A percentile compares a stretch with the other conserved stretches of the same genome.
Conservation (phyloP, 148 eudicot genomes). For the Vaccinium corymbosum region DNA sequence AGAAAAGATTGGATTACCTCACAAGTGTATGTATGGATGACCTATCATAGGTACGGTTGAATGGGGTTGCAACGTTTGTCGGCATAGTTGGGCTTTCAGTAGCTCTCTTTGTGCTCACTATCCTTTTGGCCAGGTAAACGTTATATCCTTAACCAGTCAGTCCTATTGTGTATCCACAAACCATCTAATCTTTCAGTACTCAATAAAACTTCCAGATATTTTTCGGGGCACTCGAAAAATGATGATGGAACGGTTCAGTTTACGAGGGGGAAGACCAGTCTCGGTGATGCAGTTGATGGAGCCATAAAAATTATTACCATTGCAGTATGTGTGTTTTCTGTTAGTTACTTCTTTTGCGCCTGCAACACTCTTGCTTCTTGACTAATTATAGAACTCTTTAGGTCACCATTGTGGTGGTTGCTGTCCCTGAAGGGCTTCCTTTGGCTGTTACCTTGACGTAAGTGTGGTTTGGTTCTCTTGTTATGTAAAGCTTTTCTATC, state of each 20-base stretch:
- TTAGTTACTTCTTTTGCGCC: background rate
- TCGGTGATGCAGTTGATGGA: constrained; percentile 51
- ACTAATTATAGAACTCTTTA: constrained; percentile 30
- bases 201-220: constrained; percentile 41
- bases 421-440: constrained; percentile 96
- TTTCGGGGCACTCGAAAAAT: constrained; percentile 64
- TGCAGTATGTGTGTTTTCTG: constrained; percentile 54
- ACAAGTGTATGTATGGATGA: constrained; percentile 10
- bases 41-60: constrained; percentile 65
- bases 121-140: constrained; percentile 65
- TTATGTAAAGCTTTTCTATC: background rate
- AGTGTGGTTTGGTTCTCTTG: constrained; percentile 24
- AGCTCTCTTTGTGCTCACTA: constrained; percentile 59
- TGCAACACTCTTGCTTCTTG: background rate
- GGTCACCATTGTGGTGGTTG: constrained; percentile 98
- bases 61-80: constrained; percentile 87
- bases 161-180: background rate
- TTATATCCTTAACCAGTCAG: background rate
- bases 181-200: constrained; percentile 3
- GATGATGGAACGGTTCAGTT: constrained; percentile 65
- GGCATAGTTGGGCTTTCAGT: constrained; percentile 90
- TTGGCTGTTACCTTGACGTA: constrained; percentile 93
- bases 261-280: constrained; percentile 51
- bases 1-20: background rate
- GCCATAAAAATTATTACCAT: constrained; percentile 60